phyloP scores from a whole-genome alignment of 75 land plant genomes.

The Cupressus sempervirens region DNA sequence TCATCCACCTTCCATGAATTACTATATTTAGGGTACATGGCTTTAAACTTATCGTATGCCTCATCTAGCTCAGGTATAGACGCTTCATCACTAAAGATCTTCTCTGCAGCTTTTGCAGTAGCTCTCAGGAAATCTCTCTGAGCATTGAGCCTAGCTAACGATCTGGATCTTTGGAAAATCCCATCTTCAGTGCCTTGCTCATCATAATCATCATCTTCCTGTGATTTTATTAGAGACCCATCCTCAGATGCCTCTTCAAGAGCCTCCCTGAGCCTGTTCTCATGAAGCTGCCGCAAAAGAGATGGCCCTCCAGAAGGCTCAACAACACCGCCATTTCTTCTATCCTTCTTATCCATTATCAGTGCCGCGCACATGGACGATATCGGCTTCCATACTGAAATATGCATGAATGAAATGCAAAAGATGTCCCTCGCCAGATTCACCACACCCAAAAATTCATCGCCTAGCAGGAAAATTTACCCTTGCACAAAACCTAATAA shows the following conservation, averaged over 20 bases:
- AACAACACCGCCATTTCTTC: conserved; percentile 18
- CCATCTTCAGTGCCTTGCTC: conserved; percentile 23
- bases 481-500: not conserved
- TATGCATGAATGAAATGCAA: conserved; percentile 39
- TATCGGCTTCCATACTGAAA: conserved; percentile 71
- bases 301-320: conserved; percentile 37
- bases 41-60: conserved; percentile 55
- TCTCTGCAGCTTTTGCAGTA: conserved; percentile 60
- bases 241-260: conserved; percentile 70
- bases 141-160: conserved; percentile 56
- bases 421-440: not conserved
- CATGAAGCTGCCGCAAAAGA: conserved; percentile 44
- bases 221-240: conserved; percentile 61
- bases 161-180: conserved; percentile 49
- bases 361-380: conserved; percentile 57
- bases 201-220: conserved; percentile 44
- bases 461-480: not conserved
- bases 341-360: conserved; percentile 58
- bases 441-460: not conserved
- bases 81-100: conserved; percentile 32
- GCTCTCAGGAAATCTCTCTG: conserved; percentile 65
- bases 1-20: conserved; percentile 64
- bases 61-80: conserved; percentile 55
- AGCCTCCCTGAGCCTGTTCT: conserved; percentile 62
- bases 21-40: conserved; percentile 65